These are phyloP conservation scores for Tanacetum coccineum DNA, from an alignment of 129 eudicot genomes.

Conservation along the genomic window DNA sequence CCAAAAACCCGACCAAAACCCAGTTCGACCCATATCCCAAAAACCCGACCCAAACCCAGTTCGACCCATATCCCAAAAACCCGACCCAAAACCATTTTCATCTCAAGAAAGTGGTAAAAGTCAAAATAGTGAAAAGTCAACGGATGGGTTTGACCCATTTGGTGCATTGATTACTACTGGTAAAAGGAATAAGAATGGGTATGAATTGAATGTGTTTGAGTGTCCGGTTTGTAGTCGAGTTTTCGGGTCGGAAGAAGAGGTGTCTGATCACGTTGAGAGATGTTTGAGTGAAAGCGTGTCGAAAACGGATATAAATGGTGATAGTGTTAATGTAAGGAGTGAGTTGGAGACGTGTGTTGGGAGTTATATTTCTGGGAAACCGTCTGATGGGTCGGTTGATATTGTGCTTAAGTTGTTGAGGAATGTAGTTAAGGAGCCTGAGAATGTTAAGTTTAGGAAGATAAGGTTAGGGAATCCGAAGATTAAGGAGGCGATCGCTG, in stretches of 20 bases:
- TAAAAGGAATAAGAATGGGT: conserved; percentile 72
- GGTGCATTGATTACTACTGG: conserved; percentile 71
- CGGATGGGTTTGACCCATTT: conserved; percentile 77
- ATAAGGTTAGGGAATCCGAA: conserved; percentile 76
- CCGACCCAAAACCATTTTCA: conserved; percentile 29
- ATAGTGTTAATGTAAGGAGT: background rate
- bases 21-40: conserved; percentile 26
- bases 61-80: conserved; percentile 27
- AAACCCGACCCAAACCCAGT: conserved; percentile 16
- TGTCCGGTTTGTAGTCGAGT: conserved; percentile 77
- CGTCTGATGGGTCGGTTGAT: conserved; percentile 54
- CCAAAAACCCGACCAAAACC: conserved; percentile 26
- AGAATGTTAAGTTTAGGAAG: conserved; percentile 79
- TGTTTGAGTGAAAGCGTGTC: conserved; percentile 41
- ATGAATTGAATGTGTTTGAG: conserved; percentile 67
- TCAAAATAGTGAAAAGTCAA: conserved; percentile 21
- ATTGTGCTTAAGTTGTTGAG: conserved; percentile 61
- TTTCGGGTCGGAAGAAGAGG: conserved; percentile 71
- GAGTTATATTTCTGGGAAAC: conserved; percentile 65
- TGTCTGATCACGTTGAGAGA: conserved; percentile 62
- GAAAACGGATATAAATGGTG: conserved; percentile 3
- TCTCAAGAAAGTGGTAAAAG: conserved; percentile 14
- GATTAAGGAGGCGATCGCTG: conserved; percentile 82
- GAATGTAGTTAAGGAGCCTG: conserved; percentile 77
- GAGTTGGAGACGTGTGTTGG: conserved; percentile 54